Base-by-base conservation (phyloP, 2,329 filamentous ascomycete species). In the Penicillium sp. region DNA sequence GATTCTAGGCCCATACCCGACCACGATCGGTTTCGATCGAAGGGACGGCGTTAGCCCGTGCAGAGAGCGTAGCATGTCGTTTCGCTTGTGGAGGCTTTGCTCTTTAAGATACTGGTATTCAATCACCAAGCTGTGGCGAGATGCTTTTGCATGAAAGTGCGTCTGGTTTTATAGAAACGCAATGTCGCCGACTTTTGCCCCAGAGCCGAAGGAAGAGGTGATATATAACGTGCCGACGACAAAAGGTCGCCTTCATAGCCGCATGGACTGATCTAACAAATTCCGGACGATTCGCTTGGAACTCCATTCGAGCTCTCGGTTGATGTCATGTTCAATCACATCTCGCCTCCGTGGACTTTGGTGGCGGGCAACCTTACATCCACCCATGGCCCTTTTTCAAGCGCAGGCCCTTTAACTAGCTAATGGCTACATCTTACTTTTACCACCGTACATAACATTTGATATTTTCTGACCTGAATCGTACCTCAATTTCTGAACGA, bases 1-100 rank as follows among this genome's bases (percentile, higher is more conserved):
- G 37, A 60, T 27, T 24, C 48, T 33, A 35, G 50, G 31, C 12
- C 46, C 29, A 44, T 39, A 38, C 49, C 44, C 49, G n/a, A 42
- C 23, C 31, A 46, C 44, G 27, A 53, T 20, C n/a, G 39, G 42
- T 29, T 44, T 40, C 15, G 38, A 44, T 27, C 45, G 33, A 33
- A 46, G 38, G 2, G 41, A 18, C n/a, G 46, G 43, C 13, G 49
- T 25, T 25, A 47, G 24, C 23, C 53, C 31, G 28, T 35, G 18
- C 24, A 55, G 31, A 27, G 50, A 35, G 12, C 45, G 39, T 39
- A 51, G 35, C 47, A 57, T 49, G 39, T 46, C 10, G 8, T 23
- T 37, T 20, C 15, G 3, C 20, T 37, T 9, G 9, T 37, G 2
- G 15, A 37, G 2, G 32, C 15, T 33, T 18, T 8, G 20, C 18